Base-by-base conservation (phyloP, 1,284 basidiomycete species). In the Pseudozyma tsukubaensis region DNA sequence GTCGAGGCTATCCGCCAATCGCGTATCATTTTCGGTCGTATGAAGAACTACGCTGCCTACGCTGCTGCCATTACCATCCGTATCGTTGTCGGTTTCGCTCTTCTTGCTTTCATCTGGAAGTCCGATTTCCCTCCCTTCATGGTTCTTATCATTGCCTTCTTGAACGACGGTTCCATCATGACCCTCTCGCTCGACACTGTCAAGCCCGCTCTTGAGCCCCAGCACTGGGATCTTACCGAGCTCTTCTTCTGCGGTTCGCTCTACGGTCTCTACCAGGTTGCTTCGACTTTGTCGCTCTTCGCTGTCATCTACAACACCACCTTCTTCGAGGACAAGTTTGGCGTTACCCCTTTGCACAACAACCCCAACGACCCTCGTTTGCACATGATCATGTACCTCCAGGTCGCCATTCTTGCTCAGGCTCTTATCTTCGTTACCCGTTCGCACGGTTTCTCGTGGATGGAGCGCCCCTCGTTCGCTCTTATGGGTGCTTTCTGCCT, bases 41-140 rank as follows among this genome's bases (percentile, higher is more conserved):
- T 97, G 94, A 88, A 93, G 82, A 95, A 94, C 89, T 96, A 96
- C 88, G 91, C 93, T 49, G 69, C 72, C 43, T 81, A 94, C 95
- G 91, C 91, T 52, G 94, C 92, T 85, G 91, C 93, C 65, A 93
- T 97, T 83, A 96, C 94, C 73, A 97, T 97, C 87, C 94, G 95
- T 92, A 95, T 98, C 86, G 94, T 97, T 78, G 92, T 97, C 78
- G 95, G 93, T 87, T 98, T 98, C 87, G 90, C 94, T 79, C 91
- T 97, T 87, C 89, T 98, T 85, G 92, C 93, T 55, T 97, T 97
- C 85, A 92, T 91, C 65, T 97, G 94, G 91, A 91, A 92, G 88
- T 94, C 94, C 86, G 92, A 96, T 87, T 98, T 98, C 93, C 95
- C 95, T 82, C 94, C 95, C 16, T 98, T 98, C 91, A 97, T 98